A percentile compares a stretch with the other conserved stretches of the same genome.
Evolutionary conservation across 225 moss, liverwort and hornwort genomes (phyloP).

Genomic region (Thuidium tamariscinum): DNA sequence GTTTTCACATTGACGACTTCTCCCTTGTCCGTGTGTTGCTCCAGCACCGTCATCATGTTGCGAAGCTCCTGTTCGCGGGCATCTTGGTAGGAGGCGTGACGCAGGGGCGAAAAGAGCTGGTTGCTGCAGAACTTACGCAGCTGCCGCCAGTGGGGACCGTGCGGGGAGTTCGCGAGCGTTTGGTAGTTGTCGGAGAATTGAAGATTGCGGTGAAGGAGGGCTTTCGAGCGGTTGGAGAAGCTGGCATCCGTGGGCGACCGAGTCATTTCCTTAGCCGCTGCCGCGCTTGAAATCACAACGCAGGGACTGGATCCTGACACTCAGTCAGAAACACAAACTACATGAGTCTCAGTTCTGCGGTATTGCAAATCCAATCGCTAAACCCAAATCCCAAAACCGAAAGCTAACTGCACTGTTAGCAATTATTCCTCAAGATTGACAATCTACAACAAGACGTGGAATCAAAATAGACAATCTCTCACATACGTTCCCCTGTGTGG

Average conservation of each 20-base stretch:
- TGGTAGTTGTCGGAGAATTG: not conserved
- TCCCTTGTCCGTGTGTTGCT: not conserved
- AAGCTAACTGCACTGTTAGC: not conserved
- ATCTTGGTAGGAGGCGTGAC: not conserved
- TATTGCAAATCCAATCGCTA: not conserved
- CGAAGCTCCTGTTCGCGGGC: not conserved
- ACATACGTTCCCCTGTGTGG: too few species aligned
- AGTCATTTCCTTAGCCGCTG: not conserved
- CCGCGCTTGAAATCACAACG: not conserved
- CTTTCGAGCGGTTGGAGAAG: not conserved
- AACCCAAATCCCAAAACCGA: not conserved
- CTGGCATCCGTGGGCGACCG: not conserved
- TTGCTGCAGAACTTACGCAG: not conserved
- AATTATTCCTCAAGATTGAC: too few species aligned
- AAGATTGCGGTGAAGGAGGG: not conserved
- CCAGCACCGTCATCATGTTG: not conserved
- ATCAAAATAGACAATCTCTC: too few species aligned
- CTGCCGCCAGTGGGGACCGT: not conserved
- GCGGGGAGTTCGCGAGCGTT: not conserved
- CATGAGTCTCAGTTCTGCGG: not conserved
- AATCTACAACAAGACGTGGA: not conserved
- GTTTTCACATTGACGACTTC: not conserved
- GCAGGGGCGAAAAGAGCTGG: not conserved
- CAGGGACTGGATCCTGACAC: not conserved
- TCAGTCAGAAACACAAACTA: not conserved